Base-by-base conservation (phyloP, 805 yeast genomes). In the Teunomyces stri region DNA sequence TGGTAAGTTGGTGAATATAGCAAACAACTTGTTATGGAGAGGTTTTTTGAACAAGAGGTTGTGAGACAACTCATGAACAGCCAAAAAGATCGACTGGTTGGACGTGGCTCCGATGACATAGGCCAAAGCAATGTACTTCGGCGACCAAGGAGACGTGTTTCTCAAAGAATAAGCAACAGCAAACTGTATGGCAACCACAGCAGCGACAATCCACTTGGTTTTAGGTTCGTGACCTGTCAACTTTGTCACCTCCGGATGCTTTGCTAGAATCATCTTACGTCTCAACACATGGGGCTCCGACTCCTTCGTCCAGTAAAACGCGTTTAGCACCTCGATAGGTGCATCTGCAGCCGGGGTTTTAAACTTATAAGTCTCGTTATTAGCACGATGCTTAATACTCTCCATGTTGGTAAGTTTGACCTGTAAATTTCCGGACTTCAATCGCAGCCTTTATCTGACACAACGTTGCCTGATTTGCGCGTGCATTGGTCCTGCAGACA, bases 41-140 rank as follows among this genome's bases (percentile, higher is more conserved):
- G 96, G 95, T 53, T 78, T 81, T 56, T 80, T 86, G 77, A 90
- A 90, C 2, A 87, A 87, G 45, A 90, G 72, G 62, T 90, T 90
- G 66, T 90, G 97, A 31, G 85, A 81, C 44, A 89, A 72, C 64
- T 90, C 97, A 66, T 90, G 97, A 55, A 90, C 89, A 22, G 95
- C 92, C 52, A 90, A 72, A 61, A 89, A 90, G 35, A 87, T 67
- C 58, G 91, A 90, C 61, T 91, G 96, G 62, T 82, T 85, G 46
- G 87, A 79, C 6, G 96, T 87, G 12, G 94, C 97, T 2, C 97
- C 97, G 44, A 90, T 72, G 16, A 85, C 66, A 58, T 90, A 90
- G 4, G 95, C 92, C 10, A 80, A 60, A 0, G 75, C 54, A 58
- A 87, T 64, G 59, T 85, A 87, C 54, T 74, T 72, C 70, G 74